Evolutionary conservation across 495 filamentous ascomycete species (phyloP), one percentile per base, ranked within the genome.

Genomic region (Talaromyces adpressus): DNA sequence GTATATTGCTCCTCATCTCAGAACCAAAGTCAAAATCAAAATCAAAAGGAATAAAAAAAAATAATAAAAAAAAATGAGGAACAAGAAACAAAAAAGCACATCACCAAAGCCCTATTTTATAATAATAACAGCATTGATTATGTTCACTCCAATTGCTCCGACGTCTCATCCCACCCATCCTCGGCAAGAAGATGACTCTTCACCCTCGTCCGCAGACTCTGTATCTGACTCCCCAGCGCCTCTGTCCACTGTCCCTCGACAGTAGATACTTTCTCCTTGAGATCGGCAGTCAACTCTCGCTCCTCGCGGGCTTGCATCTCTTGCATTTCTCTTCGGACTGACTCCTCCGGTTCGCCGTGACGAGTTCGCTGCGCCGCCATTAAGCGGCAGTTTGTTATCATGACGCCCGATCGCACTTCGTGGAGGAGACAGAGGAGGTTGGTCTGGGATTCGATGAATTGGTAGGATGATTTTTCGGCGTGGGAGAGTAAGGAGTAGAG

Each of bases 381-480:
- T 34, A 82, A 68, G 57, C 78, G 75, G 61, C 78, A 79, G 41
- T 76, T 76, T 3, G 89, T 89, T 54, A 75, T 77, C 69, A 87
- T 87, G 6, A 91, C 85, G 3, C 87, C 88, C 45, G 89, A 91
- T 69, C 91, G 91, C 27, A 97, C 92, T 73, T 97, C 94, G 68
- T 98, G 94, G 67, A 97, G 73, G 23, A 97, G 74, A 66, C 93
- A 97, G n/a, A 98, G 82, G 14, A 97, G 77, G 65, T 98, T 97
- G 23, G 85, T 92, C 80, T 98, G 93, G 3, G 83, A 87, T 78
- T 98, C 94, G 64, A 98, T 97, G 74, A 94, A 97, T 75, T 97
- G 93, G 70, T 96, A 97, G 25, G 90, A 91, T 59, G 86, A 89
- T 75, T 91, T 94, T 73, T 94, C 91, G 4, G 92, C 90, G 68